Base-by-base conservation (phyloP, 108 stramenopile species). In the Nannochloropsis salina region DNA sequence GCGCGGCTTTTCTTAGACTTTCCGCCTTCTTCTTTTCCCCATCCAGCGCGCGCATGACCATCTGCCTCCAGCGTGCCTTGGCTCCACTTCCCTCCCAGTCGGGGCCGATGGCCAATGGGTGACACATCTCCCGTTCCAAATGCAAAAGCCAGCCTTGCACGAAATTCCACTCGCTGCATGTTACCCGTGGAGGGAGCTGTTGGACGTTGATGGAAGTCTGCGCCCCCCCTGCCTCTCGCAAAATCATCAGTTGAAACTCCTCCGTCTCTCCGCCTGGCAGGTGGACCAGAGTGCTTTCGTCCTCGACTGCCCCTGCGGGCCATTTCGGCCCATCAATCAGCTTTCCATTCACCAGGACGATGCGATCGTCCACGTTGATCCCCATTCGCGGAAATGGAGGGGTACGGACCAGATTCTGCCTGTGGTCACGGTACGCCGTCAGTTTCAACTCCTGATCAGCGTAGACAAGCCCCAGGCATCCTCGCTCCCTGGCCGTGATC, bases 281-380 rank as follows among this genome's bases (percentile, higher is more conserved):
- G 61, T 74, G n/a, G 20, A 74, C 61, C 61, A 74, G 20, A 15
- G 61, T n/a, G 8, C 20, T n/a, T 1, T 15, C 20, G 61, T 74
- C 61, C n/a, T 74, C 61, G n/a, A 74, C 61, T 4, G 61, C 61
- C 3, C 61, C 61, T 74, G 61, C 1, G 15, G 61, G 61, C 61
- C 61, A 74, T 6, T 74, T 74, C 4, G 61, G 61, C n/a, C 61
- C 61, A 74, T 74, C 61, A 8, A 74, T 74, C 20, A 74, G 61
- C 61, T 74, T 74, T 15, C 61, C 61, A 74, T 74, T 74, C 2
- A 74, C 61, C 1, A 74, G 61, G 61, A 74, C 61, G n/a, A 74
- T 74, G 61, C 61, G 61, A 74, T 74, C 61, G 61, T 74, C n/a
- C 61, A 74, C 61, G n/a, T 74, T 74, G 61, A 74, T 74, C 20